These are phyloP conservation scores for Fusarium brachygibbosum DNA, from an alignment of 2,329 filamentous ascomycete species.

Conservation along the genomic window DNA sequence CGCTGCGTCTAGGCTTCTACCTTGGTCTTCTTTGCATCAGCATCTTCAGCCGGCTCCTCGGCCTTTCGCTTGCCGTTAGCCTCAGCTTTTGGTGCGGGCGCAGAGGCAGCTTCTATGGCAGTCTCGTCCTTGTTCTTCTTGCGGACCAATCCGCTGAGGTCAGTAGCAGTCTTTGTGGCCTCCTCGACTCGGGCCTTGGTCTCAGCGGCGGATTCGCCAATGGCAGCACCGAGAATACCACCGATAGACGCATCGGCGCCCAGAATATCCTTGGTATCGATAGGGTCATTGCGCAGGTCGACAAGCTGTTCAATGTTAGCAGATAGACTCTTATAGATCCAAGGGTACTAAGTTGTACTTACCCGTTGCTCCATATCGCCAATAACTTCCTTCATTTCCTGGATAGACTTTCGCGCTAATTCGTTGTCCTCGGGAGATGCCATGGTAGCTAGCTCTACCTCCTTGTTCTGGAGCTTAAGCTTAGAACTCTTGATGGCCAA, in stretches of 20 bases:
- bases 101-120: neutral
- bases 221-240: slow-evolving; percentile 73
- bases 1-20: slow-evolving; percentile 48
- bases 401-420: slow-evolving; percentile 70
- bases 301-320: slow-evolving; percentile 63
- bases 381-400: slow-evolving; percentile 82
- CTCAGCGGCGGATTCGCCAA: slow-evolving; percentile 72
- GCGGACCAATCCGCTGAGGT: slow-evolving; percentile 80
- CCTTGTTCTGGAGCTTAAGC: slow-evolving; percentile 77
- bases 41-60: slow-evolving; percentile 48
- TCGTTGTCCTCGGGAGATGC: slow-evolving; percentile 77
- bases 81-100: slow-evolving; percentile 42
- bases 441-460: slow-evolving; percentile 73
- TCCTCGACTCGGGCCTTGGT: slow-evolving; percentile 76
- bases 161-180: slow-evolving; percentile 79
- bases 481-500: slow-evolving; percentile 80
- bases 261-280: slow-evolving; percentile 58
- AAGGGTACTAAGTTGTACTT: slow-evolving; percentile 51
- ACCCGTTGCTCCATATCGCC: slow-evolving; percentile 83
- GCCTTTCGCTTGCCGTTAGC: slow-evolving; percentile 59
- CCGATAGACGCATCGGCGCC: slow-evolving; percentile 60
- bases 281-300: slow-evolving; percentile 73
- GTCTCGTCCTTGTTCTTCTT: slow-evolving; percentile 68
- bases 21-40: slow-evolving; percentile 55
- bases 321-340: neutral